These are phyloP conservation scores for Trichoderma erinaceum DNA, from an alignment of 495 filamentous ascomycete species.

Conservation along the genomic window DNA sequence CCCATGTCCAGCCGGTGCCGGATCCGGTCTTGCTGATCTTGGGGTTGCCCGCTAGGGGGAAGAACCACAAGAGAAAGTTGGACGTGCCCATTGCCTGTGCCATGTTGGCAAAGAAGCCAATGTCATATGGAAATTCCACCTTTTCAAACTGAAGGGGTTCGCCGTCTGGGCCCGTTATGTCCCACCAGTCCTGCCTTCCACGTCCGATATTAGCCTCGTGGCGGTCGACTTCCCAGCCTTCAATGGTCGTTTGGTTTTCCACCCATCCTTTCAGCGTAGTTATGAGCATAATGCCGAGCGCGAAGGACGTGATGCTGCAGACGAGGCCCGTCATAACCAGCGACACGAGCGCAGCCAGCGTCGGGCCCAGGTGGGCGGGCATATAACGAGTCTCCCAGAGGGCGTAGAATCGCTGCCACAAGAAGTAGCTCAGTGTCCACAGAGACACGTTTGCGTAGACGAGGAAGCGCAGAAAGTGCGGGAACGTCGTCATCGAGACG, in stretches of 20 bases:
- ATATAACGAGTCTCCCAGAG: conserved; percentile 63
- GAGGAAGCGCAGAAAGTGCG: conserved; percentile 85
- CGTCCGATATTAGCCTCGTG: conserved; percentile 70
- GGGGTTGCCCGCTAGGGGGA: conserved; percentile 41
- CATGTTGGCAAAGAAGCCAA: conserved; percentile 78
- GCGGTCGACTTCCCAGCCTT: conserved; percentile 86
- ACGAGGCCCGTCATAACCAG: conserved; percentile 59
- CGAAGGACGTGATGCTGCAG: conserved; percentile 58
- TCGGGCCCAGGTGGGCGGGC: conserved; percentile 79
- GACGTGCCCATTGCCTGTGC: conserved; percentile 65
- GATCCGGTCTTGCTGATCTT: conserved; percentile 21
- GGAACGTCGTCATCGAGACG: conserved; percentile 83
- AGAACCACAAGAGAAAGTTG: conserved; percentile 41
- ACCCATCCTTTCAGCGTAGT: conserved; percentile 36
- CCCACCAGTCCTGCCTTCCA: conserved; percentile 38
- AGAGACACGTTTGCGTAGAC: conserved; percentile 69
- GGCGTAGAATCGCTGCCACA: conserved; percentile 52
- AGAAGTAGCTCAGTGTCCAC: conserved; percentile 50
- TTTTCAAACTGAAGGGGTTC: conserved; percentile 44
- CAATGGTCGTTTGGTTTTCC: conserved; percentile 69
- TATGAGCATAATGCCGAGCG: conserved; percentile 57
- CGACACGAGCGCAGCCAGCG: conserved; percentile 51
- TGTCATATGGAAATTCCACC: conserved; percentile 87
- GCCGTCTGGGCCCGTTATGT: conserved; percentile 14
- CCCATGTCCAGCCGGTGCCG: conserved; percentile 57